These are phyloP conservation scores for Gillenia trifoliata DNA, from an alignment of 306 rosid genomes.

Conservation along the genomic window DNA sequence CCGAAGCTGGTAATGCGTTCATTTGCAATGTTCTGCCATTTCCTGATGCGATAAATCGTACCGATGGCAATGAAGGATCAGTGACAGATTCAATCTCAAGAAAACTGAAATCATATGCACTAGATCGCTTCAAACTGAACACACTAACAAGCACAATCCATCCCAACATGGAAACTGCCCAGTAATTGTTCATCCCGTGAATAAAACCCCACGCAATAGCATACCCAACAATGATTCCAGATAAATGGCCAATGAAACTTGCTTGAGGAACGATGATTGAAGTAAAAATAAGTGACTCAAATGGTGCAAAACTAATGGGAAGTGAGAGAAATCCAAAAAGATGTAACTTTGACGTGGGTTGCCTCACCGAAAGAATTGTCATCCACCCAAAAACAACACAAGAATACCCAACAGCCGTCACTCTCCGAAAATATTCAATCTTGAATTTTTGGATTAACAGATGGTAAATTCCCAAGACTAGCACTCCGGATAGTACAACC, in stretches of 20 bases:
- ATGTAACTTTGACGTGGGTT: constrained; percentile 84
- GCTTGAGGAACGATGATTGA: constrained; percentile 96
- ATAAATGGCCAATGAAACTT: constrained; percentile 90
- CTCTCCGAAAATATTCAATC: constrained; percentile 80
- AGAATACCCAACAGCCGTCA: constrained; percentile 94
- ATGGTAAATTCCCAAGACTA: constrained; percentile 80
- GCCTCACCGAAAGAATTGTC: constrained; percentile 92
- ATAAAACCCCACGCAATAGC: constrained; percentile 96
- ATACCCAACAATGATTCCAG: constrained; percentile 93
- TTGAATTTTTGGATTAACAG: constrained; percentile 76
- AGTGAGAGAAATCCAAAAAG: constrained; percentile 92
- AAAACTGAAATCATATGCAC: constrained; percentile 57
- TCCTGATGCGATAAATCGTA: constrained; percentile 54
- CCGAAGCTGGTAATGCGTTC: constrained; percentile 62
- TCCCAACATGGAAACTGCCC: constrained; percentile 83
- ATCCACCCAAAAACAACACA: constrained; percentile 99
- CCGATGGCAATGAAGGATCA: constrained; percentile 74
- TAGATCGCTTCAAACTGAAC: constrained; percentile 77
- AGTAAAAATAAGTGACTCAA: constrained; percentile 88
- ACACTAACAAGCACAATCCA: constrained; percentile 65
- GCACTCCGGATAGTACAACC: constrained; percentile 66
- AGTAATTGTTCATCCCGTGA: constrained; percentile 84
- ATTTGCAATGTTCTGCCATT: constrained; percentile 78
- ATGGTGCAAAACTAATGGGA: constrained; percentile 95
- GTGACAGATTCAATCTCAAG: constrained; percentile 91